These are phyloP conservation scores for Aegilops tauschii DNA, from an alignment of 176 grass and related monocot genomes.

Conservation along the genomic window DNA sequence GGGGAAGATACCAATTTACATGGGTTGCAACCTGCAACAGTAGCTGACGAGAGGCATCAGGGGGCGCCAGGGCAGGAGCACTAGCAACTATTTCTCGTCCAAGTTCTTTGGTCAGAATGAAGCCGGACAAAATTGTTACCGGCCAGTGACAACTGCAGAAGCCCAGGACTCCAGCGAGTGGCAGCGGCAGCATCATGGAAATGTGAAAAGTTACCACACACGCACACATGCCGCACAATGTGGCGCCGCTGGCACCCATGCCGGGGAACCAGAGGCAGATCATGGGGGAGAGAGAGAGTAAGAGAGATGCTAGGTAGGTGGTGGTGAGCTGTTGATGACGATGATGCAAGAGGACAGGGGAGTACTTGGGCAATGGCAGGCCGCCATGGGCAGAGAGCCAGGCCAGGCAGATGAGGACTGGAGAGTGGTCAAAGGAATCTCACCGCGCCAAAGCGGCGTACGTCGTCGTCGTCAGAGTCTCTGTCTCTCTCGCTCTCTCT, in stretches of 20 bases:
- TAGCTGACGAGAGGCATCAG: background rate
- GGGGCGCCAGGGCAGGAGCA: constrained; percentile 16
- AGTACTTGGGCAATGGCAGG: constrained; percentile 8
- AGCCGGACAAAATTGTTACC: constrained; percentile 29
- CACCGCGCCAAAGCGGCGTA: background rate
- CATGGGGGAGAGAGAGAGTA: background rate
- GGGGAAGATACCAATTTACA: background rate
- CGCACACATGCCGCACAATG: constrained; percentile 16
- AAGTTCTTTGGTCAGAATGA: background rate
- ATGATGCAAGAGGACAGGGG: constrained; percentile 8
- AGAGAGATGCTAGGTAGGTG: background rate
- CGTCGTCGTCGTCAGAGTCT: background rate
- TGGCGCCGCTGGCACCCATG: constrained; percentile 6
- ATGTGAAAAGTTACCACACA: background rate
- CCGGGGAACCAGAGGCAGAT: constrained; percentile 16
- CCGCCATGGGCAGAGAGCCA: background rate
- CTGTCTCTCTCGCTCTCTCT: background rate
- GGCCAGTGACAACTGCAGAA: constrained; percentile 17
- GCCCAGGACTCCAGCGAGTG: background rate
- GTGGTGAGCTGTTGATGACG: background rate
- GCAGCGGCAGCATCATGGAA: background rate
- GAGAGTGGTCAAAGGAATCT: constrained; percentile 39
- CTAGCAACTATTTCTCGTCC: background rate
- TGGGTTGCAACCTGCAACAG: background rate
- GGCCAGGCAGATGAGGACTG: constrained; percentile 17